Base-by-base conservation (phyloP, 2,329 filamentous ascomycete genomes). In the Sclerotinia borealis region DNA sequence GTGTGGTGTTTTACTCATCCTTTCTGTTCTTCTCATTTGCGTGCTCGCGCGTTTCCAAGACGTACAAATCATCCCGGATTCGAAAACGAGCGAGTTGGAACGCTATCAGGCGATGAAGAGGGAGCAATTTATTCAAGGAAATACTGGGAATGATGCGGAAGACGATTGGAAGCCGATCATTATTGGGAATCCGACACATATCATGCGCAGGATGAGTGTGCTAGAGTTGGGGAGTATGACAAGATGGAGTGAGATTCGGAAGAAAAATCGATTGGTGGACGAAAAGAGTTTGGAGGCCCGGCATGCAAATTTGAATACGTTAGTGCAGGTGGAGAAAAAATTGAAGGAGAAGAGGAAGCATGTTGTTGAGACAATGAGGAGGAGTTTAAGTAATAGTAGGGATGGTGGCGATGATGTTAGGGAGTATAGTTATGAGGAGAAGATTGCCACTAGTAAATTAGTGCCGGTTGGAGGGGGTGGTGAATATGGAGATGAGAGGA, bases 191-290 rank as follows among this genome's bases (percentile, higher is more conserved):
- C 88, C 89, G 15, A 85, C 83, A 50, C 84, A 87, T 52, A 87
- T 85, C 74, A 84, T 83, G 70, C 81, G 90, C 56, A 81, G 86
- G 65, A 85, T 92, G 81, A 91, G 85, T 72, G 73, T 91, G 29
- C 77, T 93, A 19, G 90, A 93, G 74, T 76, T 90, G 64, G 89
- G 90, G 0, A 76, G 78, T 41, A 78, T 88, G 79, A 88, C 83
- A 58, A 79, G 90, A 47, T 93, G 88, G 86, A 88, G 84, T 29
- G 89, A 92, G 74, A 91, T 93, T 65, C 79, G 84, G 65, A 81
- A 77, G 68, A 83, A 80, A 71, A 88, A 88, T 69, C 78, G 77
- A 51, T 76, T 88, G 55, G 80, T 86, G 54, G 83, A 85, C 67
- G 74, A 77, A 64, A 56, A 63, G 43, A 70, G 67, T 60, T 64